Base-by-base conservation (phyloP, 805 yeast species). In the Wickerhamiella dianesei region DNA sequence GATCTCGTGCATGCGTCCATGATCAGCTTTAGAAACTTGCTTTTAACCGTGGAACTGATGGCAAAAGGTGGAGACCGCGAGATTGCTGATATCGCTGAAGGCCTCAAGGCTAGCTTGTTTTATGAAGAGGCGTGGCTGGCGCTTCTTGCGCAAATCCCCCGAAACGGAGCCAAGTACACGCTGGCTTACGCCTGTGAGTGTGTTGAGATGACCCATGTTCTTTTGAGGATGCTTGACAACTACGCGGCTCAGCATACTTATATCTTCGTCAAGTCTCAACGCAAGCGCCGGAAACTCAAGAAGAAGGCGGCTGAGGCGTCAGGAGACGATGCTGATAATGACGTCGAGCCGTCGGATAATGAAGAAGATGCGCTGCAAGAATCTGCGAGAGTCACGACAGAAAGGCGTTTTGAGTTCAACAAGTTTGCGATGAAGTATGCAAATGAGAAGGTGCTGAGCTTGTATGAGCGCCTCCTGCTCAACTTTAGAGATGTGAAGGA, bases 1-100 rank as follows among this genome's bases (percentile, higher is more conserved):
- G 74, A 76, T 44, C 69, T 83, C 2, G 72, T 79, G 3, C 86
- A 82, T 52, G 84, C 87, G 1, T 74, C 79, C 2, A 74, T 83
- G 73, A 68, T 75, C 37, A 74, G 83, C 46, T 76, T 83, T 59
- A 72, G 73, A 21, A 83, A 82, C 51, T 61, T 87, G 35, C 63
- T 89, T 3, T 56, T 71, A 9, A 58, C 71, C 3, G 59, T 70
- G 1, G 61, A 64, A 2, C 63, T 66, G 4, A 69, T 79, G 62
- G 67, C 71, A 14, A 54, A 59, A 4, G 62, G 69, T 2, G 50
- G 63, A 1, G 60, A 61, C 1, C 73, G 66, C 2, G 80, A 75
- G 25, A 69, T 70, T 50, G 70, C 69, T 17, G 75, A 73, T 36
- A 62, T 72, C 29, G 69, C 87, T 0, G 75, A 73, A 25, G 79